Conservation (phyloP, 208 protist species). For the Trypanosomatidae sp. region DNA sequence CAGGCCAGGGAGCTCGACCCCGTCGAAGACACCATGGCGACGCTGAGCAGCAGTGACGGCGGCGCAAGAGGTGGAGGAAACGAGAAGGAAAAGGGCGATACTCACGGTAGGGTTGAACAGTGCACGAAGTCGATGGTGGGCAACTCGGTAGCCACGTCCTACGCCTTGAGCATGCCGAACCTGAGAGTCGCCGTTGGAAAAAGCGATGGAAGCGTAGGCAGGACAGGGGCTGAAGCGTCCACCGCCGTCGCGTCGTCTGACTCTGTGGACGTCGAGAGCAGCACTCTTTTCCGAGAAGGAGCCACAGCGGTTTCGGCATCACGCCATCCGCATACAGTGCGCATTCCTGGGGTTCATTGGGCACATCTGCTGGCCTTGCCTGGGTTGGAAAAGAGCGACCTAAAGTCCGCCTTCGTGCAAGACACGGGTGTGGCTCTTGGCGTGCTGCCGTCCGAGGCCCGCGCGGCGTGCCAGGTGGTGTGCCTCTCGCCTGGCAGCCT, state of each 20-base stretch:
- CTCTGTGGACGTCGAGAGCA: not conserved
- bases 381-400: constrained; percentile 3
- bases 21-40: constrained; percentile 17
- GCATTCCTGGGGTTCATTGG: constrained; percentile 23
- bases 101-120: not conserved
- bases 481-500: constrained; percentile 17
- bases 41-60: constrained; percentile 1
- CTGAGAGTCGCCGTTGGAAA: not conserved
- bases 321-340: constrained; percentile 21
- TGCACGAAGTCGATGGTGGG: constrained; percentile 2
- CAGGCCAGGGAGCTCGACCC: constrained; percentile 26
- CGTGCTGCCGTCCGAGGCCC: constrained; percentile 27
- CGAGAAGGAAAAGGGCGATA: not conserved
- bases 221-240: not conserved
- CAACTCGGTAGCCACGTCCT: not conserved
- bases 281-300: not conserved
- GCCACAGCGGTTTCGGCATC: constrained; percentile 1
- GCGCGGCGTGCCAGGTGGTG: constrained; percentile 20
- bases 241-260: not conserved
- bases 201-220: not conserved
- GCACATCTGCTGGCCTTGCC: constrained; percentile 5
- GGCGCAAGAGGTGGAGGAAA: not conserved
- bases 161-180: not conserved
- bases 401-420: constrained; percentile 16
- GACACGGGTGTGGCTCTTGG: constrained; percentile 13